Percentiles rank a stretch among this genome's conserved stretches.
Conservation (phyloP, 352 stramenopile genomes). For the Aphanomyces euteiches region DNA sequence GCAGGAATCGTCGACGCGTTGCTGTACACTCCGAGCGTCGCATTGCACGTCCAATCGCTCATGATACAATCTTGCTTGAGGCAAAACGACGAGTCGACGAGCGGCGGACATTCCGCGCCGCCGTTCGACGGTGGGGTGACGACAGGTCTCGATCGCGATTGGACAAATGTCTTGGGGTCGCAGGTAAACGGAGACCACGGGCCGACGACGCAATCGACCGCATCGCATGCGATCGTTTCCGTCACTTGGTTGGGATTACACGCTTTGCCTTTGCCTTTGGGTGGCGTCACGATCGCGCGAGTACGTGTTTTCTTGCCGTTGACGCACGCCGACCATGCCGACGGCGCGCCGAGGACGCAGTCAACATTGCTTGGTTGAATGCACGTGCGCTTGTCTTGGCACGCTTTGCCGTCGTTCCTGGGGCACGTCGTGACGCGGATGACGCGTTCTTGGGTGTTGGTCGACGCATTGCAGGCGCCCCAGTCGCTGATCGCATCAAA, state of each 20-base stretch:
- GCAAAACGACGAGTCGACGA: conserved; percentile 2
- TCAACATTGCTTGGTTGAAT: conserved; percentile 40
- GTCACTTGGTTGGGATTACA: conserved; percentile 1
- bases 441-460: conserved; percentile 37
- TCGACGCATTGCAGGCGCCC: conserved; percentile 35
- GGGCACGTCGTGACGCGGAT: conserved; percentile 35
- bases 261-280: conserved; percentile 29
- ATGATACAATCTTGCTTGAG: conserved; percentile 34
- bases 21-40: background rate
- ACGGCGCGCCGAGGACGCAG: conserved; percentile 43
- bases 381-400: conserved; percentile 37
- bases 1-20: background rate
- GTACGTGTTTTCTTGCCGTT: conserved; percentile 33
- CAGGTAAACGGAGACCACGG: conserved; percentile 33
- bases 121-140: conserved; percentile 41
- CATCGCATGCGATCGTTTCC: background rate
- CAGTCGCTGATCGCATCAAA: conserved; percentile 32
- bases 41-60: conserved; percentile 45
- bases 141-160: conserved; percentile 35
- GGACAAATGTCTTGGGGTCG: conserved; percentile 39
- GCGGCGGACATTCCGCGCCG: conserved; percentile 38
- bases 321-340: conserved; percentile 34
- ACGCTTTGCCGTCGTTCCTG: conserved; percentile 41
- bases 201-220: background rate
- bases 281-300: background rate